These are phyloP conservation scores for Mortierella antarctica DNA, from an alignment of 192 early-diverging fungal genomes.

Conservation along the genomic window DNA sequence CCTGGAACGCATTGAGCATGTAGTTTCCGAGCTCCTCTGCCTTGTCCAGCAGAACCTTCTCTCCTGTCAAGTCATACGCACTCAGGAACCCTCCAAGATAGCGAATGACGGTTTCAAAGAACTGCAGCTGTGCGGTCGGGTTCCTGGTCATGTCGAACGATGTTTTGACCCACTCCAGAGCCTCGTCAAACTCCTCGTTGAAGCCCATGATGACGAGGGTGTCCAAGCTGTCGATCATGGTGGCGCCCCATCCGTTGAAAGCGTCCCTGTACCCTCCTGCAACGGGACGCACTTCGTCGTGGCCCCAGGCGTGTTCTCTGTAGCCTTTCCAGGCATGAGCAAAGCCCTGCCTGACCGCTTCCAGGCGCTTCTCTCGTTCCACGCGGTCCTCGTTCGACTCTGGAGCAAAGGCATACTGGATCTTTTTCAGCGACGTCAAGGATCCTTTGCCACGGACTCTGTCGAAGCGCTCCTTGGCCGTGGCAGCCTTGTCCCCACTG, in stretches of 20 bases:
- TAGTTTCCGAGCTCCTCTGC: constrained; percentile 74
- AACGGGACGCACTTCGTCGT: constrained; percentile 74
- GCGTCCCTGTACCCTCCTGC: constrained; percentile 33
- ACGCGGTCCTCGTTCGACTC: constrained; percentile 27
- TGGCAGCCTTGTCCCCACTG: neutral
- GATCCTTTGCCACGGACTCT: constrained; percentile 38
- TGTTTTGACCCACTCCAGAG: constrained; percentile 69
- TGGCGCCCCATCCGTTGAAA: constrained; percentile 73
- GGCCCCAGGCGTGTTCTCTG: constrained; percentile 78
- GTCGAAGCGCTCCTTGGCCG: constrained; percentile 17
- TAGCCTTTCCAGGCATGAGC: constrained; percentile 82
- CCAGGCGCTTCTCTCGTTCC: constrained; percentile 45
- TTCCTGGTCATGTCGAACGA: constrained; percentile 65
- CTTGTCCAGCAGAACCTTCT: constrained; percentile 74
- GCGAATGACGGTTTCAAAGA: constrained; percentile 91
- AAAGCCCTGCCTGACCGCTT: constrained; percentile 71
- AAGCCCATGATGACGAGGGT: constrained; percentile 90
- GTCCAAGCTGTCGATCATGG: constrained; percentile 89
- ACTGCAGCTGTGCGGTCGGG: constrained; percentile 59
- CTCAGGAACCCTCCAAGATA: constrained; percentile 80
- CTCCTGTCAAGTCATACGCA: constrained; percentile 86
- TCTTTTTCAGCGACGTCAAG: constrained; percentile 24
- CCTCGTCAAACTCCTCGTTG: constrained; percentile 79
- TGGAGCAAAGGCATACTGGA: constrained; percentile 30
- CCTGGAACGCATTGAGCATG: constrained; percentile 76